phyloP scores from a whole-genome alignment of 1,284 basidiomycete species.

The Tilletia indica region DNA sequence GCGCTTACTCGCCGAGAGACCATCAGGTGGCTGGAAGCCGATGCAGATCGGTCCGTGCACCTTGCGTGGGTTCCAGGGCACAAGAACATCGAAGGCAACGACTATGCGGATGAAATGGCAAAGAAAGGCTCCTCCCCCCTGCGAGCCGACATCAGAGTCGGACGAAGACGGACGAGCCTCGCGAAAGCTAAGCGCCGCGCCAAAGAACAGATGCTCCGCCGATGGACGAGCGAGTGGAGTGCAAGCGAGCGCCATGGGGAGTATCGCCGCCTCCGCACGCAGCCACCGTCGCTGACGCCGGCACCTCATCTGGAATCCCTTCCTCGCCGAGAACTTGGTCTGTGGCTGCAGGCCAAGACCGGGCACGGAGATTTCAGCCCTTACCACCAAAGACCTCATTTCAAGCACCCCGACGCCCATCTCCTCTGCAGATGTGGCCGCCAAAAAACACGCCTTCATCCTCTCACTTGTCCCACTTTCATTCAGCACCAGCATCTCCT shows the following conservation, averaged over 20 bases:
- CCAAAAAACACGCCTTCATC: background rate
- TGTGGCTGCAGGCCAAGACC: slow-evolving; percentile 3
- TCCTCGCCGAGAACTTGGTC: background rate
- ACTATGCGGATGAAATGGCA: background rate
- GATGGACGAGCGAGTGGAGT: background rate
- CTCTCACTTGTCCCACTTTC: background rate
- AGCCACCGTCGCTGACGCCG: background rate
- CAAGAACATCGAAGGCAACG: background rate
- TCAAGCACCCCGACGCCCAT: background rate
- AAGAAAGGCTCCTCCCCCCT: background rate
- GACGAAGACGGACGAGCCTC: background rate
- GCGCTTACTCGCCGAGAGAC: background rate
- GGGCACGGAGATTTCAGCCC: background rate
- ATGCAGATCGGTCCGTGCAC: background rate
- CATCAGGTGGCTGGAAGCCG: background rate
- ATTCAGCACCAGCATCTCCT: background rate
- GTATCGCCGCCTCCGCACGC: slow-evolving; percentile 1
- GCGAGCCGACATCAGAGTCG: background rate
- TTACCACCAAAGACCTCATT: background rate
- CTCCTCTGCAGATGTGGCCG: background rate
- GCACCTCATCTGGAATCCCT: background rate
- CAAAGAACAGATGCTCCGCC: background rate
- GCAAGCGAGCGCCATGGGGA: background rate
- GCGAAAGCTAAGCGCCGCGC: background rate
- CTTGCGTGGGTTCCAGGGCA: background rate